Evolutionary conservation across 2,329 filamentous ascomycete genomes (phyloP).

Genomic region (Byssothecium circinans): DNA sequence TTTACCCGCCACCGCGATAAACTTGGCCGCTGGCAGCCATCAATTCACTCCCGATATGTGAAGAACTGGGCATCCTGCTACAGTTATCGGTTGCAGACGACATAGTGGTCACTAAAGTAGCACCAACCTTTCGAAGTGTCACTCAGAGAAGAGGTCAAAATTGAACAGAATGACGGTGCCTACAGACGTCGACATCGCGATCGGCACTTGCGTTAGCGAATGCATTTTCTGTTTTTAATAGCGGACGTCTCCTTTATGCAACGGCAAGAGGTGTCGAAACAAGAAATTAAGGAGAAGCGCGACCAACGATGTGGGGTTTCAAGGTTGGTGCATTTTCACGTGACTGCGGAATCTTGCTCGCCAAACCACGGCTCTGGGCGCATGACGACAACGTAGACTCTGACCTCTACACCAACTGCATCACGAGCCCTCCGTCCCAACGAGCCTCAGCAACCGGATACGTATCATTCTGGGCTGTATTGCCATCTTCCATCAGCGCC

Average conservation of each 20-base stretch:
- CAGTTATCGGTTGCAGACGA: too few relatives aligned
- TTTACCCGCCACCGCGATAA: too few relatives aligned
- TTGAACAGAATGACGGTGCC: too few relatives aligned
- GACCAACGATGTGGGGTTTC: constrained; percentile 3
- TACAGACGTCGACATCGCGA: background rate
- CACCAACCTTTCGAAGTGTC: too few relatives aligned
- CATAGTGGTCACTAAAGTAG: too few relatives aligned
- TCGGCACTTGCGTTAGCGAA: background rate
- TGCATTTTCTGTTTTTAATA: background rate
- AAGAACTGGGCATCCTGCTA: background rate
- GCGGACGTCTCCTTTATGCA: constrained; percentile 28
- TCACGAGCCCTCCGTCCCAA: constrained; percentile 1
- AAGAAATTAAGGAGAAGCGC: constrained; percentile 28
- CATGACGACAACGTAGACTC: constrained; percentile 38
- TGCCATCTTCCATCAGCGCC: constrained; percentile 10
- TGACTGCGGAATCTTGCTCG: constrained; percentile 18
- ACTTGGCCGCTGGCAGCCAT: background rate
- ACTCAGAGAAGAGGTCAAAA: too few relatives aligned
- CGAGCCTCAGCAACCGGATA: background rate
- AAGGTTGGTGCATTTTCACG: constrained; percentile 1
- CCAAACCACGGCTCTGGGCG: background rate
- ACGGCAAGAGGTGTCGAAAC: constrained; percentile 10
- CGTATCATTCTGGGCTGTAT: background rate
- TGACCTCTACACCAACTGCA: constrained; percentile 13
- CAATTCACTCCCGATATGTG: background rate